Evolutionary conservation across 345 rosid genomes (phyloP).

Genomic region (Eucalyptus polyanthemos): DNA sequence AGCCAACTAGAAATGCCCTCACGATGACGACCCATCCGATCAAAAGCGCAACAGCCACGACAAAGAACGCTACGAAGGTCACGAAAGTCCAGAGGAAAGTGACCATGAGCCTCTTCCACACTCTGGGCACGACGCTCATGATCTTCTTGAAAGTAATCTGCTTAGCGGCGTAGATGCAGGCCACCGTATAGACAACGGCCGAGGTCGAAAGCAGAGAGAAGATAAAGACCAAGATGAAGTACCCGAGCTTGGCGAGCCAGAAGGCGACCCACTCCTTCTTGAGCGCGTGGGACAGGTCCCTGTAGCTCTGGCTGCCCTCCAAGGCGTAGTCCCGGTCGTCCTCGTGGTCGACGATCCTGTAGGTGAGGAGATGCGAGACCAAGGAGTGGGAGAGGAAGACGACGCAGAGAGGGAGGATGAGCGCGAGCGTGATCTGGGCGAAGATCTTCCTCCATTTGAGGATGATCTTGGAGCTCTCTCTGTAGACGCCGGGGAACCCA

Average conservation of each 20-base stretch:
- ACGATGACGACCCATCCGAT: background rate
- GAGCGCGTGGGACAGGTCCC: background rate
- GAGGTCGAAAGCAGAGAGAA: conserved; percentile 35
- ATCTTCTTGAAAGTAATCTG: conserved; percentile 18
- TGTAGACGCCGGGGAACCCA: conserved; percentile 18
- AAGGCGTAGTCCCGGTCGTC: background rate
- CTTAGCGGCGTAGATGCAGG: conserved; percentile 22
- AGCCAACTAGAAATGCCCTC: background rate
- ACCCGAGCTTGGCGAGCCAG: conserved; percentile 13
- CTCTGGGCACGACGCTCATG: conserved; percentile 21
- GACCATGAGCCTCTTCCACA: conserved; percentile 21
- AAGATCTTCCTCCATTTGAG: conserved; percentile 28
- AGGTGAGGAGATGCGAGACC: conserved; percentile 8
- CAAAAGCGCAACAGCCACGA: background rate
- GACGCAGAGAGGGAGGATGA: conserved; percentile 38
- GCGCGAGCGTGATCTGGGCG: conserved; percentile 21
- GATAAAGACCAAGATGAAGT: conserved; percentile 14
- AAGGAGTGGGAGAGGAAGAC: conserved; percentile 20
- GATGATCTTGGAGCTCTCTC: conserved; percentile 35
- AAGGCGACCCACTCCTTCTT: conserved; percentile 9
- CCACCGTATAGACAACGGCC: conserved; percentile 26
- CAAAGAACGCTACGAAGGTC: background rate
- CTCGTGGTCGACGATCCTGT: background rate
- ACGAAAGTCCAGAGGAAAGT: background rate
- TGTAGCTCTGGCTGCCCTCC: background rate